Evolutionary conservation across 768 basidiomycete genomes (phyloP), one percentile per base, ranked within the genome.

Genomic region (Leccinum obscurum): DNA sequence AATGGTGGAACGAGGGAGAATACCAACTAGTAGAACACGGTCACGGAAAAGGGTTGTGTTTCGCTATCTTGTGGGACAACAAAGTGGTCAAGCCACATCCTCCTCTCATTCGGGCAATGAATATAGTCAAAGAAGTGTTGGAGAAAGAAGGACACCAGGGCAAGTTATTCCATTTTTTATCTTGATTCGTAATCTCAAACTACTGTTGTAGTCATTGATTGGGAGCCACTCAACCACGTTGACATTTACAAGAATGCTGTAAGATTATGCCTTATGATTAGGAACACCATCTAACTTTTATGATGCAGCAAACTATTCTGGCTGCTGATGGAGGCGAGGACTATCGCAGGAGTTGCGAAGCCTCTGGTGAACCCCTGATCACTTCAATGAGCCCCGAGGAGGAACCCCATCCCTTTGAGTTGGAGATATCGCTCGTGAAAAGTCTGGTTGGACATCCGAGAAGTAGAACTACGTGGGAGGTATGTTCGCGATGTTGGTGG

Each of bases 51-150:
- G 59, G 67, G 30, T 65, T 85, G 35, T 84, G 87, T 64, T 84
- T 86, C 68, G 85, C 74, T 1, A 80, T 92, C 58, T 73, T 90
- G 72, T 87, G 85, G 85, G 80, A 91, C 64, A 85, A 91, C 66
- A 84, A 82, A 6, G 56, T 80, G 8, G 72, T 84, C 20, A 72
- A 73, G 14, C 89, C 90, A 0, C 82, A 86, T 63, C 89, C 90
- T 5, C 91, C 92, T 0, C 74, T 92, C 26, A 65, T 68, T 8
- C 76, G 92, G 44, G 90, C 84, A 0, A 70, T 94, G 62, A 77
- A 85, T 63, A 75, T 80, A 53, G 78, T 81, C 3, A 87, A 85
- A 72, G 70, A 76, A 3, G 89, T 88, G 0, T 70, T 94, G 15
- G 60, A 82, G 22, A 79, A 78, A 10, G 86, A 84, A 20, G 90